phyloP scores from a whole-genome alignment of 805 yeast species.

The Yarrowia sp. region DNA sequence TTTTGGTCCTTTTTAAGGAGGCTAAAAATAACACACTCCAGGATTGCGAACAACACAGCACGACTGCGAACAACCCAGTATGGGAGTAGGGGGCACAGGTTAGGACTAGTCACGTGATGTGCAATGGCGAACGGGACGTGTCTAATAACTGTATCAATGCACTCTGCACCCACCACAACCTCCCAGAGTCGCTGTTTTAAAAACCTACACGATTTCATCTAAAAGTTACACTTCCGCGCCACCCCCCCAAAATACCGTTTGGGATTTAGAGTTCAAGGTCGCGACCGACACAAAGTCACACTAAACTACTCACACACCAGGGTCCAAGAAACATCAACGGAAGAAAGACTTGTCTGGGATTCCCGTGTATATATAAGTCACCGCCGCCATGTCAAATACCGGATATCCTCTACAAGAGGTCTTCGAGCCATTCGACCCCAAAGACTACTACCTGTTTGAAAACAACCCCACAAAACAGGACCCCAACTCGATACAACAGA shows the following conservation, averaged over 20 bases:
- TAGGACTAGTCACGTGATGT: background rate
- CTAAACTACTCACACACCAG: slow-evolving; percentile 3
- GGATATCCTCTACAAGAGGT: slow-evolving; percentile 21
- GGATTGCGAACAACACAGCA: background rate
- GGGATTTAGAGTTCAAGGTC: background rate
- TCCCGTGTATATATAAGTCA: background rate
- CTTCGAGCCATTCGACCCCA: slow-evolving; percentile 20
- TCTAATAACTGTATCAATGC: no score
- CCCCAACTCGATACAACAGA: slow-evolving; percentile 2
- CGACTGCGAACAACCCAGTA: background rate
- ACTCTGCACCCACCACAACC: no score
- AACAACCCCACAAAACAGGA: background rate
- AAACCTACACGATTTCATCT: background rate
- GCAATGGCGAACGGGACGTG: no score
- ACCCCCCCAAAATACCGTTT: slow-evolving; percentile 2
- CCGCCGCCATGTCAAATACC: slow-evolving; percentile 7
- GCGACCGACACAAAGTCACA: slow-evolving; percentile 3
- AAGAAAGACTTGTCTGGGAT: background rate
- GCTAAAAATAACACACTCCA: background rate
- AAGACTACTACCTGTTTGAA: slow-evolving; percentile 3
- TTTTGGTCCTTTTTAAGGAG: background rate
- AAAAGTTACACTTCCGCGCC: background rate
- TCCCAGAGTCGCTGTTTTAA: no score
- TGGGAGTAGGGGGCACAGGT: background rate
- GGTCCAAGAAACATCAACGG: slow-evolving; percentile 1